Evolutionary conservation across 176 grass and related monocot species (phyloP).

Genomic region (Oryza officinalis): DNA sequence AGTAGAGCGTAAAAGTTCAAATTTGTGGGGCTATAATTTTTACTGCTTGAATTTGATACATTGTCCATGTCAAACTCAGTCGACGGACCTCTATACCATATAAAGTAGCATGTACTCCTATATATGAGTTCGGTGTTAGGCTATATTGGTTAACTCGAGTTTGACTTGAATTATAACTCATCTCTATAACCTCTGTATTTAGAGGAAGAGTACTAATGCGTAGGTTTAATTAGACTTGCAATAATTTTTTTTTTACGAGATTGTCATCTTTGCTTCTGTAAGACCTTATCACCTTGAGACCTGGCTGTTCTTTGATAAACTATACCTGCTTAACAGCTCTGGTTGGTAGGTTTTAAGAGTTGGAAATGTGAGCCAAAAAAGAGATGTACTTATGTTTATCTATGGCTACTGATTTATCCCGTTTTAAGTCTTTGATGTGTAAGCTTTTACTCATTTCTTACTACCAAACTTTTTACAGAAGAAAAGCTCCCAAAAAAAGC

Average conservation of each 20-base stretch:
- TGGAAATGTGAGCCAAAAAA: not conserved
- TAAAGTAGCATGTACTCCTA: not conserved
- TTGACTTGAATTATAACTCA: conserved; percentile 19
- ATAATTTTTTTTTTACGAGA: not conserved
- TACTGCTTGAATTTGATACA: not conserved
- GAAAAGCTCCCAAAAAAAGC: conserved; percentile 69
- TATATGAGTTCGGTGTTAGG: not conserved
- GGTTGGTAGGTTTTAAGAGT: not conserved
- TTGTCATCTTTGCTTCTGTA: conserved; percentile 15
- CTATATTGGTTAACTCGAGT: not conserved
- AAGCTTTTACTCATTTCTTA: conserved; percentile 23
- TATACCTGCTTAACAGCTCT: not conserved
- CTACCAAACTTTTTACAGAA: conserved; percentile 51
- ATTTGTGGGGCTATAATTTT: not conserved
- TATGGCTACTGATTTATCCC: not conserved
- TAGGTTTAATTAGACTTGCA: not conserved
- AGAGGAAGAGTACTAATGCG: not conserved
- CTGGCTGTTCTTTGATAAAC: not conserved
- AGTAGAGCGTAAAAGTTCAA: not conserved
- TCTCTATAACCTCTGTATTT: not conserved
- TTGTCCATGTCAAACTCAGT: not conserved
- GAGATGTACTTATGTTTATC: not conserved
- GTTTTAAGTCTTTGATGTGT: not conserved
- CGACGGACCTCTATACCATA: not conserved
- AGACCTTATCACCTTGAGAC: conserved; percentile 9